Conservation (phyloP, 1,139 yeast genomes). For the Yamadazyma triangularis region DNA sequence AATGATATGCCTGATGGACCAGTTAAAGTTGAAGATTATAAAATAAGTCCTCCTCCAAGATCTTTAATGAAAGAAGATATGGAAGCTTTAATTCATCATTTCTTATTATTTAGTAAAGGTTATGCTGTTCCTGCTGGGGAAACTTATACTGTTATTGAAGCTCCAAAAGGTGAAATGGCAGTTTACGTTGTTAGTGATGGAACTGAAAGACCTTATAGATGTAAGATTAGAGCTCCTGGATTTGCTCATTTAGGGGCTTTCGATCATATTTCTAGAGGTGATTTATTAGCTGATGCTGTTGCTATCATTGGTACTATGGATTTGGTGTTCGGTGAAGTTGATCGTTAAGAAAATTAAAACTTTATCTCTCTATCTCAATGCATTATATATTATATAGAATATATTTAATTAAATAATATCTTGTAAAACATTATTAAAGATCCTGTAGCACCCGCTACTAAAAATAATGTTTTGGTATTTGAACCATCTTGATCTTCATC, state of each 20-base stretch:
- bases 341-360: constrained; percentile 68
- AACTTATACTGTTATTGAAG: constrained; percentile 88
- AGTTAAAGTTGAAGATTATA: constrained; percentile 85
- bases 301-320: constrained; percentile 96
- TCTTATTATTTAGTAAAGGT: constrained; percentile 83
- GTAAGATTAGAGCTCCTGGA: constrained; percentile 92
- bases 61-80: constrained; percentile 83
- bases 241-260: constrained; percentile 87
- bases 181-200: constrained; percentile 89
- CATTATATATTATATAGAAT: not conserved
- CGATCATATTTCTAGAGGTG: constrained; percentile 82
- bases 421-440: constrained; percentile 24
- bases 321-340: constrained; percentile 91
- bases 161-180: constrained; percentile 96
- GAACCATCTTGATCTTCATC: constrained; percentile 19
- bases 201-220: constrained; percentile 84
- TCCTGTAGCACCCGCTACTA: constrained; percentile 32
- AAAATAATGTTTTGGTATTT: constrained; percentile 17
- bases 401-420: constrained; percentile 6
- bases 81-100: constrained; percentile 91
- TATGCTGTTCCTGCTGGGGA: constrained; percentile 88
- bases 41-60: constrained; percentile 81
- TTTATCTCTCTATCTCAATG: too few species aligned
- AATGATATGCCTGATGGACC: constrained; percentile 94
- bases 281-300: constrained; percentile 87